Evolutionary conservation across 2,329 filamentous ascomycete genomes (phyloP).

Genomic region (Chaetothyriales sp.): DNA sequence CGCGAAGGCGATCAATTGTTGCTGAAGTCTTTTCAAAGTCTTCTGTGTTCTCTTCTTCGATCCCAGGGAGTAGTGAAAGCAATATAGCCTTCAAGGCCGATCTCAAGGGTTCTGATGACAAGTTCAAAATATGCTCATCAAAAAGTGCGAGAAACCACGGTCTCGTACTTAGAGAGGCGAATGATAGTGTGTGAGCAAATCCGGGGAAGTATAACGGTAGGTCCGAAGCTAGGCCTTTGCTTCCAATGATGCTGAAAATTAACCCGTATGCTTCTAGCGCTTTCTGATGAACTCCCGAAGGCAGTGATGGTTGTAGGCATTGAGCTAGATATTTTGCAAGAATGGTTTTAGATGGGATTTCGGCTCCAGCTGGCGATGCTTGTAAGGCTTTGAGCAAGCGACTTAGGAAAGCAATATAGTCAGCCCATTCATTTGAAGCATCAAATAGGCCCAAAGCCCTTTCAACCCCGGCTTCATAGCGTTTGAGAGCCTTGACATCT

Average conservation of each 20-base stretch:
- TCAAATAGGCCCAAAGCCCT: conserved; percentile 82
- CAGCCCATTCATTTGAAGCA: conserved; percentile 93
- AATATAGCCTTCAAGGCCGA: conserved; percentile 85
- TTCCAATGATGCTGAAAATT: conserved; percentile 65
- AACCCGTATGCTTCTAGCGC: conserved; percentile 85
- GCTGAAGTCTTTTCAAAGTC: conserved; percentile 82
- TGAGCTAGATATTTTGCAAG: conserved; percentile 88
- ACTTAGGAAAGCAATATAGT: conserved; percentile 95
- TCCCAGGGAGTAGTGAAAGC: conserved; percentile 71
- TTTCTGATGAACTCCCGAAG: conserved; percentile 95
- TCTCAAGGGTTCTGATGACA: conserved; percentile 59
- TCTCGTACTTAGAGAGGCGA: conserved; percentile 83
- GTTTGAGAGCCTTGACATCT: conserved; percentile 59
- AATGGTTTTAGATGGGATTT: conserved; percentile 66
- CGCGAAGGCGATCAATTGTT: conserved; percentile 65
- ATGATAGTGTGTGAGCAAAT: conserved; percentile 75
- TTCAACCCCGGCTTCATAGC: conserved; percentile 81
- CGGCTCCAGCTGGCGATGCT: conserved; percentile 55
- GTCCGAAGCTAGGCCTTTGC: conserved; percentile 66
- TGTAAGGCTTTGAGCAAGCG: conserved; percentile 87
- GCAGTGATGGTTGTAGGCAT: conserved; percentile 83
- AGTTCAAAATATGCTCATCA: conserved; percentile 61
- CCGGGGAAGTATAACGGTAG: conserved; percentile 82
- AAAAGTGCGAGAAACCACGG: conserved; percentile 73
- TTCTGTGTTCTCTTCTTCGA: conserved; percentile 94